A percentile compares a stretch with the other conserved stretches of the same genome.
Conservation (phyloP, 73 alveolate genomes). For the Diophrys sp. region DNA sequence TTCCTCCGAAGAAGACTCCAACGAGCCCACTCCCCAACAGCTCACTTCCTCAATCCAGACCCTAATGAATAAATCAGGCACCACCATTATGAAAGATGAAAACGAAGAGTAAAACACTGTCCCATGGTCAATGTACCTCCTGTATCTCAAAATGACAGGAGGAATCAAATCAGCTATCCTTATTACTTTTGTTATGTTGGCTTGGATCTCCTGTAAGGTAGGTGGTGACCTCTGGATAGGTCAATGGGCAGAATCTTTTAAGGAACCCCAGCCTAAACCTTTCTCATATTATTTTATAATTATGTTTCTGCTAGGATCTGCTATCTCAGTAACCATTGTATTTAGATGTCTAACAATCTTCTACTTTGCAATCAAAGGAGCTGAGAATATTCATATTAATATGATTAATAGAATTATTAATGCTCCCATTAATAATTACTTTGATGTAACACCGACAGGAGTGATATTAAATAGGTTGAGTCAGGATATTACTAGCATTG, state of each 20-base stretch:
- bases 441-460: slow-evolving; percentile 39
- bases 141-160: slow-evolving; percentile 24
- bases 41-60: not conserved
- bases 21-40: not conserved
- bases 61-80: slow-evolving; percentile 6
- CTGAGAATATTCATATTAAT: slow-evolving; percentile 65
- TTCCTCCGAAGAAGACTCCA: not conserved
- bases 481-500: slow-evolving; percentile 13
- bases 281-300: not conserved
- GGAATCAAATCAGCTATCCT: slow-evolving; percentile 15
- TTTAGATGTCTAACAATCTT: not conserved
- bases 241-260: slow-evolving; percentile 3
- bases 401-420: slow-evolving; percentile 75
- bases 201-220: not conserved
- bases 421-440: slow-evolving; percentile 89
- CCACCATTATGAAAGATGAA: slow-evolving; percentile 38
- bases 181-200: slow-evolving; percentile 2
- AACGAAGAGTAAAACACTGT: slow-evolving; percentile 52
- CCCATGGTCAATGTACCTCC: slow-evolving; percentile 9
- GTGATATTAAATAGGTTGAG: slow-evolving; percentile 21
- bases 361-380: not conserved
- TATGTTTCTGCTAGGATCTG: not conserved
- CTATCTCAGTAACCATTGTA: not conserved
- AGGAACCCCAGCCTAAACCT: not conserved
- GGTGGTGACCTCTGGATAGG: slow-evolving; percentile 2